Base-by-base conservation (phyloP, 768 basidiomycete genomes). In the Chlorophyllum brunneum region DNA sequence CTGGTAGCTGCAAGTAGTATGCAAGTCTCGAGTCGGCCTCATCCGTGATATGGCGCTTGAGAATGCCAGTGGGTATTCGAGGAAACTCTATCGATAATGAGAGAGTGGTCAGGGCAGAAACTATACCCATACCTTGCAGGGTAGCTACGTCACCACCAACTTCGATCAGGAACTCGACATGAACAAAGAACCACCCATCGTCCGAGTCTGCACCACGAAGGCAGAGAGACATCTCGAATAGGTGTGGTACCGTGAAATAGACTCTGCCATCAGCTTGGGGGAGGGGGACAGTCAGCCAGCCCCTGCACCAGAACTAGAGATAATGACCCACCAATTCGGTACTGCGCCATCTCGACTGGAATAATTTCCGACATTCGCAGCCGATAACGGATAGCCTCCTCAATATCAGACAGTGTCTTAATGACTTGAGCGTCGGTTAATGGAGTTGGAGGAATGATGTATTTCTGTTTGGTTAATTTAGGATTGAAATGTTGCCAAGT, bases 171-270 rank as follows among this genome's bases (percentile, higher is more conserved):
- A 92, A 92, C 60, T 86, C 83, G 0, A 87, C 85, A 53, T 80
- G 70, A 18, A 89, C 84, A 56, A 92, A 86, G 67, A 94, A 94
- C 93, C 93, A 97, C 1, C 85, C 83, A 55, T 90, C 88, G 40
- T 78, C 73, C 55, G 73, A 70, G 54, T 81, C 77, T 16, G 80
- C 85, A 18, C 90, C 92, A 48, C 79, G 78, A 49, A 93, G 74
- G 59, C 82, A 92, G 24, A 92, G 66, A 2, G 86, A 85, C 5
- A 80, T 79, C 62, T 86, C 81, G 63, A 92, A 94, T 23, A 89
- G 71, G 26, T 82, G 79, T 1, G 80, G 81, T 2, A 85, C 86
- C 22, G 73, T 81, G 65, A 92, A 97, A 63, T 78, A 80, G 18
- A 80, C 92, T 52, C 90, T 84, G 9, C 94, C 95, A 57, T 86